Percentiles rank a stretch among this genome's conserved stretches.
Conservation (phyloP, 306 rosid species). For the Castanopsis chinensis region DNA sequence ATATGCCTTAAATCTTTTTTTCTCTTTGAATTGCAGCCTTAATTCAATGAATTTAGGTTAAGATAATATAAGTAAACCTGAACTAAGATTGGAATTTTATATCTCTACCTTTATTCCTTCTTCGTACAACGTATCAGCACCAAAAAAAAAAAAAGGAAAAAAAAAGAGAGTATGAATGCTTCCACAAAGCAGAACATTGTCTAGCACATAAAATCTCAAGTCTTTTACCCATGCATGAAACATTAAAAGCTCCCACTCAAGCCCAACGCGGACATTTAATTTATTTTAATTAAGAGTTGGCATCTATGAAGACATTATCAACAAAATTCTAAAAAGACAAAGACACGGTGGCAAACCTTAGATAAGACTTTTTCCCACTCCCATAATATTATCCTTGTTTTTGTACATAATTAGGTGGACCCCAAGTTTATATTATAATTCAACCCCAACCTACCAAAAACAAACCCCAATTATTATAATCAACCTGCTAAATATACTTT, state of each 20-base stretch:
- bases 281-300: neutral
- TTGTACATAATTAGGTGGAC: constrained; percentile 17
- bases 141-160: neutral
- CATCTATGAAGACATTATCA: constrained; percentile 14
- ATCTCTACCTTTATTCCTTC: too few species aligned
- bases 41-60: too few species aligned
- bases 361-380: constrained; percentile 28
- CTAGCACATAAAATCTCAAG: neutral
- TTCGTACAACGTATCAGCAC: too few species aligned
- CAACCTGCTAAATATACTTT: neutral
- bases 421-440: neutral
- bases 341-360: constrained; percentile 18
- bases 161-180: neutral
- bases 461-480: neutral
- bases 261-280: constrained; percentile 12
- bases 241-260: neutral
- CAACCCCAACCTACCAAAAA: constrained; percentile 16
- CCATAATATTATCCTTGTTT: constrained; percentile 10
- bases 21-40: too few species aligned
- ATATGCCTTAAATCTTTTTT: too few species aligned
- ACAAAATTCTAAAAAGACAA: too few species aligned
- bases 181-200: constrained; percentile 4
- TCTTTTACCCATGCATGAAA: neutral
- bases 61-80: too few species aligned
- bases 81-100: too few species aligned